phyloP scores from a whole-genome alignment of 371 early-diverging fungal genomes.

The Dichotomocladium elegans region DNA sequence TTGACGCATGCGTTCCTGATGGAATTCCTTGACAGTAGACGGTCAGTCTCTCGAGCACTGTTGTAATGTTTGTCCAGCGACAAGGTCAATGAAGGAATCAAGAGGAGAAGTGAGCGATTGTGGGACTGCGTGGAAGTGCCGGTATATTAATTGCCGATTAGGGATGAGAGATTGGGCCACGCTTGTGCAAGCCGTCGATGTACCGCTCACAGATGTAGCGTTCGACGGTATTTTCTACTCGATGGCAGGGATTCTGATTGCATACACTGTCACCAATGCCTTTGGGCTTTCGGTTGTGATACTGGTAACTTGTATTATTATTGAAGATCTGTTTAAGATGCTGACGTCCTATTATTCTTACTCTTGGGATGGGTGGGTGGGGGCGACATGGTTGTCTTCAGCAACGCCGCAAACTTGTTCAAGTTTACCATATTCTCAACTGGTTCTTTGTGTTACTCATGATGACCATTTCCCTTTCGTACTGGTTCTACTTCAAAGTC shows the following conservation, averaged over 20 bases:
- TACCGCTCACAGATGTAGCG: slow-evolving; percentile 19
- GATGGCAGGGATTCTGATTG: slow-evolving; percentile 13
- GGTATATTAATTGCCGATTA: too few relatives aligned
- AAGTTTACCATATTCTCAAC: slow-evolving; percentile 30
- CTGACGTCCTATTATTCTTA: background rate
- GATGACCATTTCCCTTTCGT: slow-evolving; percentile 23
- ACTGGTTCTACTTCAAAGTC: slow-evolving; percentile 34
- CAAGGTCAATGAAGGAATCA: slow-evolving; percentile 6
- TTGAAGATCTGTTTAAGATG: background rate
- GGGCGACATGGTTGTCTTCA: too few relatives aligned
- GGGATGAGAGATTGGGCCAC: slow-evolving; percentile 25
- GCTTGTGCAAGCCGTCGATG: slow-evolving; percentile 13
- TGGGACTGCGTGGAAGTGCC: too few relatives aligned
- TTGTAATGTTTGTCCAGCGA: slow-evolving; percentile 13
- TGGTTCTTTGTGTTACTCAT: slow-evolving; percentile 36
- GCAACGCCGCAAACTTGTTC: slow-evolving; percentile 28
- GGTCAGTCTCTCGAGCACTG: slow-evolving; percentile 10
- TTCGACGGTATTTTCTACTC: slow-evolving; percentile 22
- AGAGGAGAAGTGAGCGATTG: background rate
- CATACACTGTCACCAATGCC: slow-evolving; percentile 14
- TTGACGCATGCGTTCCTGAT: too few relatives aligned
- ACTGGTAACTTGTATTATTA: too few relatives aligned
- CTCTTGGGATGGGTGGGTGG: too few relatives aligned
- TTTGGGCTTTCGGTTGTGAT: slow-evolving; percentile 15
- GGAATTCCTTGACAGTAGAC: too few relatives aligned